Base-by-base conservation (phyloP, 768 basidiomycete species). In the Trametes cinnabarina region DNA sequence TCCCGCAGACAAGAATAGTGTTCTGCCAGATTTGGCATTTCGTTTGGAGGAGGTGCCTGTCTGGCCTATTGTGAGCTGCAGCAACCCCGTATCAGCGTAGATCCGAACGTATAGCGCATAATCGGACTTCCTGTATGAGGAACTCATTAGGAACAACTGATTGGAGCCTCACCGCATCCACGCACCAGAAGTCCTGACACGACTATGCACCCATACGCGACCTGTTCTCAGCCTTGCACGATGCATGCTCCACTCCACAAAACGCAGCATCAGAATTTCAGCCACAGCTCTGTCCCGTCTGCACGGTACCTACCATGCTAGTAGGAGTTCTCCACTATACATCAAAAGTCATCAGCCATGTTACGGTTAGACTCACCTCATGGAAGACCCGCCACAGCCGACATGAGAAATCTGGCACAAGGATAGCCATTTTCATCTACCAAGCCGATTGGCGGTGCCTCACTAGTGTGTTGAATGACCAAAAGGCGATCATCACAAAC, bases 331-430 rank as follows among this genome's bases (percentile, higher is more conserved):
- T 32, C 37, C 11, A 39, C 37, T 39, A 15, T 4, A 15, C 37
- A 15, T 15, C 14, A 14, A 39, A 8, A 39, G 37, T n/a, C n/a
- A 39, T 15, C n/a, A 4, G 37, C 37, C 17, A 20, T 30, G 22
- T 22, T 52, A 20, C 30, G 51, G 51, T 52, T 52, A 52, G 51
- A 17, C 51, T 52, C 42, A 39, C 41, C n/a, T 19, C 22, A 19
- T 0, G 12, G 41, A 14, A 14, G 37, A n/a, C 9, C 37, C n/a
- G 41, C 28, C 41, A 43, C 51, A 52, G 51, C 51, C 51, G 41
- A 22, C 51, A 30, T 52, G 51, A 43, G 51, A 52, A 52, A 12
- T 28, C n/a, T 40, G 15, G 51, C 22, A 51, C 51, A 42, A 51
- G 51, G 51, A 51, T 30, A 22, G 51, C 25, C 40, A 51, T 51